Evolutionary conservation across 495 filamentous ascomycete genomes (phyloP), one percentile per base, ranked within the genome.

Genomic region (Neurospora tetrasperma): DNA sequence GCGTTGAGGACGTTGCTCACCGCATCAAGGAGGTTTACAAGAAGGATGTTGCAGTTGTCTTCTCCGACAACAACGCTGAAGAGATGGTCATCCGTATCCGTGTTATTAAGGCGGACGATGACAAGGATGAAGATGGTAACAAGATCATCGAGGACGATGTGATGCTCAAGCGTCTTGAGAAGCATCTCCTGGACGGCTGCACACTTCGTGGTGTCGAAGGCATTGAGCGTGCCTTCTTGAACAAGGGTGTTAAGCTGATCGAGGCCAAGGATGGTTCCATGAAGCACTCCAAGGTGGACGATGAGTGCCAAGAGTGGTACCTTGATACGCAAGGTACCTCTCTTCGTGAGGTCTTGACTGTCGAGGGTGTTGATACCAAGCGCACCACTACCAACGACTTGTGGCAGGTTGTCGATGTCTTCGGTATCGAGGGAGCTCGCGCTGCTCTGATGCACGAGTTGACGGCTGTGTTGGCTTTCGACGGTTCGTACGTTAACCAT

Each of bases 401-500:
- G 79, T 92, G 93, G 76, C 94, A 99, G 82, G 89, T 97, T 74
- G 90, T 98, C 69, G 90, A 94, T 59, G 91, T 96, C 5, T 95
- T 99, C 75, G 96, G 96, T 78, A 99, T 99, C 75, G 96, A 99
- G 80, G 96, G 94, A 73, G 93, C 94, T 69, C 90, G 96, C 74
- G 88, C 89, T 39, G 92, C 94, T 62, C 85, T 99, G 42, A 88
- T 98, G 80, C 88, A 90, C 42, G 96, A 99, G 79, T 82, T 98
- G 85, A 93, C 90, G 31, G 88, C 91, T 74, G 96, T 99, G 81
- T 83, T 99, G 81, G 92, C 96, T 11, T 98, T 98, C 75, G 96
- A 97, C 77, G 96, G 96, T 86, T 98, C 95, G 9, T 98, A 99
- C 79, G 96, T 99, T 86, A 99, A 99, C 80, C 94, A 98, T 80